Evolutionary conservation across 2,329 filamentous ascomycete species (phyloP), one percentile per base, ranked within the genome.

Genomic region (Lasiodiplodia citricola): DNA sequence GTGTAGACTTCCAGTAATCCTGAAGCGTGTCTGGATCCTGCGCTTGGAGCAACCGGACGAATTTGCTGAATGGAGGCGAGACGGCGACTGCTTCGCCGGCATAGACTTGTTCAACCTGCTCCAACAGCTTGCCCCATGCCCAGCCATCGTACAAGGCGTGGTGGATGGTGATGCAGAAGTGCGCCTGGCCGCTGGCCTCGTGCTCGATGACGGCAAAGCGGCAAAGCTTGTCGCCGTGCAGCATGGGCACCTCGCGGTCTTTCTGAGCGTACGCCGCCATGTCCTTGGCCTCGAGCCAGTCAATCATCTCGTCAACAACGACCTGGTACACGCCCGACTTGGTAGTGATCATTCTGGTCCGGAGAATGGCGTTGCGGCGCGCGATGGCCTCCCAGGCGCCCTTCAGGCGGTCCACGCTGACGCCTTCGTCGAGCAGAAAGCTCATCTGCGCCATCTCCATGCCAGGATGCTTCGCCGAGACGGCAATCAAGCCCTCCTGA

Each of bases 41-140:
- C 14, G 23, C 23, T 16, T 37, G 31, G 28, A 58, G 55, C 23
- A 35, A 41, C 23, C n/a, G 16, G 28, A 58, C 55, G 7, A 58
- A 58, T 2, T 28, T 25, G 28, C 21, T 41, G 55, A 58, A 58
- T 1, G 55, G 55, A 21, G 55, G 55, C 8, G 55, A n/a, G 11
- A 21, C 13, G 16, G 28, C 14, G 2, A 28, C 23, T 6, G 31
- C 13, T n/a, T 37, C 55, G 28, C 51, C 23, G 4, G 51, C 21
- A 16, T 54, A 54, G 21, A 25, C 51, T 6, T 54, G 21, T 5
- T 54, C 51, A 25, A 54, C 51, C 51, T 25, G 51, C 51, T 54
- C 51, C n/a, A 70, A 96, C 91, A 96, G 94, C 71, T 96, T 41
- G 6, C 38, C 87, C 82, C 96, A 70, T 18, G 54, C 25, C 47